phyloP scores from a whole-genome alignment of 768 basidiomycete species.

The Postia placenta region DNA sequence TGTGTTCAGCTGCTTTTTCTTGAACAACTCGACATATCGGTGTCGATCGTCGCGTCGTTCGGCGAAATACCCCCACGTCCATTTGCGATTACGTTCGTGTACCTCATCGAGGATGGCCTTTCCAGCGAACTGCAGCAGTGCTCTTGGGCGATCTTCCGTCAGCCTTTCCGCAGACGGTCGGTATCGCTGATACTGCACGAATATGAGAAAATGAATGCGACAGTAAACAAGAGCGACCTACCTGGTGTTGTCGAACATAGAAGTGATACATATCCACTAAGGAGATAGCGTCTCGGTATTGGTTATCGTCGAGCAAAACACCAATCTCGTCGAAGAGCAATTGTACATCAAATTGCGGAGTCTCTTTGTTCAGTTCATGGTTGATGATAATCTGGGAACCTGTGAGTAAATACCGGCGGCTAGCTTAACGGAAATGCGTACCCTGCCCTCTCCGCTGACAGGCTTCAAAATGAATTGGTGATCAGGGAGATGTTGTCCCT shows the following conservation, averaged over 20 bases:
- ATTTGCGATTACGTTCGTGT: slow-evolving; percentile 73
- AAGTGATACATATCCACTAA: slow-evolving; percentile 96
- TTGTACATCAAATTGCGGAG: slow-evolving; percentile 82
- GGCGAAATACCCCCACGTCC: slow-evolving; percentile 90
- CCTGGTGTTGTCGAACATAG: slow-evolving; percentile 80
- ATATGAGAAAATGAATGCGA: neutral
- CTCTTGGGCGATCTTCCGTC: slow-evolving; percentile 50
- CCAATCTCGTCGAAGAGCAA: slow-evolving; percentile 91
- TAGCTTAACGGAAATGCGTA: slow-evolving; percentile 29
- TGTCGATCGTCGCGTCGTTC: slow-evolving; percentile 86
- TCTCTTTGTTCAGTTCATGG: slow-evolving; percentile 63
- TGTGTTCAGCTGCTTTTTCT: slow-evolving; percentile 56
- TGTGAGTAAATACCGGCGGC: neutral
- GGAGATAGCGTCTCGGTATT: slow-evolving; percentile 91
- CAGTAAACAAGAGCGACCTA: slow-evolving; percentile 23
- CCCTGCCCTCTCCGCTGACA: slow-evolving; percentile 90
- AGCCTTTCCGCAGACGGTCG: slow-evolving; percentile 63
- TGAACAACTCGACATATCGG: slow-evolving; percentile 79
- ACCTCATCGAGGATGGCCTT: slow-evolving; percentile 78
- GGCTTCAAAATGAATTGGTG: slow-evolving; percentile 97
- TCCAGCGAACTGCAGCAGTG: slow-evolving; percentile 72
- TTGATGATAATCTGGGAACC: slow-evolving; percentile 70
- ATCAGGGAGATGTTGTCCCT: slow-evolving; percentile 36
- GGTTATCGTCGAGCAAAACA: slow-evolving; percentile 84
- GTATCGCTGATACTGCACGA: slow-evolving; percentile 71